phyloP scores from a whole-genome alignment of 2,329 filamentous ascomycete genomes.

The Verticillium klebahnii region DNA sequence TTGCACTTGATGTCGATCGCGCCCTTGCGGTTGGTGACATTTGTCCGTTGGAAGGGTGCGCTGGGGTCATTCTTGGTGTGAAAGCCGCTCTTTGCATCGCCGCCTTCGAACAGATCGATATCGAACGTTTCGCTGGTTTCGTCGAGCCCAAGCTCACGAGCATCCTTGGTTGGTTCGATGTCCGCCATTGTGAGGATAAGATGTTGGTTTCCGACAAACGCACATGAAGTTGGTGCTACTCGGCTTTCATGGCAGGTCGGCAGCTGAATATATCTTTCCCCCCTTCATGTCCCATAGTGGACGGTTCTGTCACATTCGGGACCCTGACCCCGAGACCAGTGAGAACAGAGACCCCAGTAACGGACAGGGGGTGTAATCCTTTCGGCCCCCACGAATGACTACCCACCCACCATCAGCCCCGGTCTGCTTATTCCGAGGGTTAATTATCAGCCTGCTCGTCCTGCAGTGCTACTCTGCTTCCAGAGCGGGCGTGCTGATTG shows the following conservation, averaged over 20 bases:
- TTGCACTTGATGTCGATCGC: conserved; percentile 20
- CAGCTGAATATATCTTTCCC: background rate
- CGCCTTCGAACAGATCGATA: conserved; percentile 1
- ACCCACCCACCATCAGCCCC: background rate
- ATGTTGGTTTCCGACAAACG: background rate
- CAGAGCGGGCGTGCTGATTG: background rate
- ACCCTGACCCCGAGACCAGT: background rate
- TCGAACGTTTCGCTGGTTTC: conserved; percentile 1
- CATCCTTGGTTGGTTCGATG: background rate
- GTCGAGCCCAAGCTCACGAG: background rate
- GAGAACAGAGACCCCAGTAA: background rate
- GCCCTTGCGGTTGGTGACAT: conserved; percentile 16
- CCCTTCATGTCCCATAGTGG: too few relatives aligned
- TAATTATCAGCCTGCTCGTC: background rate
- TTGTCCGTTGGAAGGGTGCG: conserved; percentile 15
- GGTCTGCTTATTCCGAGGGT: background rate
- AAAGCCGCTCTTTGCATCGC: conserved; percentile 13
- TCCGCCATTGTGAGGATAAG: background rate
- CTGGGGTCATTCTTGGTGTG: conserved; percentile 16
- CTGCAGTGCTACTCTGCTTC: background rate
- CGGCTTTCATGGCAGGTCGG: background rate
- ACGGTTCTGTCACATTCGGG: background rate
- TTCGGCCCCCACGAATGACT: background rate
- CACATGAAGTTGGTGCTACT: background rate
- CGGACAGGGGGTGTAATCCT: background rate